Percentiles rank a stretch among this genome's conserved stretches.
These are phyloP conservation scores for Fusarium caatingaense DNA, from an alignment of 2,329 filamentous ascomycete genomes.

Conservation along the genomic window DNA sequence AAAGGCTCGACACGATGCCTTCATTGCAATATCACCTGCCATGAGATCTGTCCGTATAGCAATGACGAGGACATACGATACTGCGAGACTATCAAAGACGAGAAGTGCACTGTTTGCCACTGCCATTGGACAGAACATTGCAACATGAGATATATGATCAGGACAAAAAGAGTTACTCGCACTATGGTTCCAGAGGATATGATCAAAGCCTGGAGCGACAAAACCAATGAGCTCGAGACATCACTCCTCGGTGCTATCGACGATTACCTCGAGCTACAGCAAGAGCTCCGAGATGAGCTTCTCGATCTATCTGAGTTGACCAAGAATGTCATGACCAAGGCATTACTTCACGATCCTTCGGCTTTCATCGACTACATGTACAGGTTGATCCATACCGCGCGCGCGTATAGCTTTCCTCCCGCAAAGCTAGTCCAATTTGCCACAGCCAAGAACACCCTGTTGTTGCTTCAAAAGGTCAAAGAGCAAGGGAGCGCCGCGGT, in stretches of 20 bases:
- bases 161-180: background rate
- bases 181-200: background rate
- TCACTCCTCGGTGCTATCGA: background rate
- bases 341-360: background rate
- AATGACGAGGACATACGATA: background rate
- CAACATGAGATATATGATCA: background rate
- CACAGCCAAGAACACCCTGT: background rate
- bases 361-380: background rate
- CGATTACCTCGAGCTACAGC: background rate
- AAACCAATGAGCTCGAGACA: background rate
- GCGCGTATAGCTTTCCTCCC: background rate
- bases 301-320: background rate
- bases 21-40: background rate
- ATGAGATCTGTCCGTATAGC: background rate
- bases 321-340: background rate
- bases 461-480: background rate
- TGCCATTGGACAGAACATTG: slow-evolving; percentile 2
- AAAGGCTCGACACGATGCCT: background rate
- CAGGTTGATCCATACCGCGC: background rate
- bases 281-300: background rate
- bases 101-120: background rate
- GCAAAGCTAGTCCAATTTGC: background rate
- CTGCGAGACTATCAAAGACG: background rate
- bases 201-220: background rate
- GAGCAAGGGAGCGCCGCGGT: background rate